Evolutionary conservation across 2,329 filamentous ascomycete species (phyloP).

Genomic region (Exophiala sideris): DNA sequence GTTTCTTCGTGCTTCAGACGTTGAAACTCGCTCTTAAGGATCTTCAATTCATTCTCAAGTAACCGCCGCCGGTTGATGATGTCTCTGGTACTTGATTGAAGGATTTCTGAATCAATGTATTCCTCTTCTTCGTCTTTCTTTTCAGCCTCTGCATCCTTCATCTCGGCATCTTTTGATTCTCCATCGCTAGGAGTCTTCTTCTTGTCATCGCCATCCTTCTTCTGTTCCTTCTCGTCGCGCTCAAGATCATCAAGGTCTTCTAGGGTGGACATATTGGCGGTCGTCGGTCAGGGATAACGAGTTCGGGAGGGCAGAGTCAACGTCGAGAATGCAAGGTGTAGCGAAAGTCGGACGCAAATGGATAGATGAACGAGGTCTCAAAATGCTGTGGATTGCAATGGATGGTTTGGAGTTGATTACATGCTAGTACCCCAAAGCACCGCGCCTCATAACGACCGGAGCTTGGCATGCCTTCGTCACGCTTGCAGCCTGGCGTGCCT

Average conservation of each 20-base stretch:
- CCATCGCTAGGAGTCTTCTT: conserved; percentile 49
- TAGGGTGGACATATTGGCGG: conserved; percentile 72
- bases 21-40: conserved; percentile 97
- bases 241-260: conserved; percentile 90
- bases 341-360: not conserved
- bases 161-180: conserved; percentile 73
- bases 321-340: not conserved
- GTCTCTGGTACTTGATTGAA: conserved; percentile 89
- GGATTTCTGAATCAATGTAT: conserved; percentile 86
- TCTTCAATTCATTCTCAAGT: conserved; percentile 94
- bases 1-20: conserved; percentile 92
- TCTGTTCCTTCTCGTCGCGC: conserved; percentile 67
- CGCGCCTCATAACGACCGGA: no score
- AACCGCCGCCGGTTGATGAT: conserved; percentile 86
- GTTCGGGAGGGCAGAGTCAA: not conserved
- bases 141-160: conserved; percentile 74
- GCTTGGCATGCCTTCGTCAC: no score
- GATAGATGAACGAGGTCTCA: not conserved
- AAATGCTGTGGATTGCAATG: not conserved
- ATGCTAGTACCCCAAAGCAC: not conserved
- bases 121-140: conserved; percentile 69
- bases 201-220: conserved; percentile 56
- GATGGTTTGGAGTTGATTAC: conserved; percentile 8
- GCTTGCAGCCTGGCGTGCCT: no score
- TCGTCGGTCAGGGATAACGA: not conserved